A percentile compares a stretch with the other conserved stretches of the same genome.
These are phyloP conservation scores for Eurotiales sp. DNA, from an alignment of 2,329 filamentous ascomycete species.

Conservation along the genomic window DNA sequence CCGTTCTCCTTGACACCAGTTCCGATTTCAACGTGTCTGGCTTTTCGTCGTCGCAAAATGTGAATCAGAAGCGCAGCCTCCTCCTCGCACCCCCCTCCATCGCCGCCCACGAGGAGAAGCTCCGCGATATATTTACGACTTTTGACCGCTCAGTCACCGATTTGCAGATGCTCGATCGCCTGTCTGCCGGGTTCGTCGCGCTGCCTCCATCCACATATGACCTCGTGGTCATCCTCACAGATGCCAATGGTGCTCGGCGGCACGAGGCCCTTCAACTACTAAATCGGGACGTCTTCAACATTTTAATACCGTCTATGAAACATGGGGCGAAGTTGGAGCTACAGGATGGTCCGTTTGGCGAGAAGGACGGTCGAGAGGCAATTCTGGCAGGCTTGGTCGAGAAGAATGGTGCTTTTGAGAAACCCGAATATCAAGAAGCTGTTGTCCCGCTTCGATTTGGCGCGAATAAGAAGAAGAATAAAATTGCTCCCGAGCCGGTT, in stretches of 20 bases:
- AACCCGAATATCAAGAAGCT: slow-evolving; percentile 60
- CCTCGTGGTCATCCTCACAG: slow-evolving; percentile 76
- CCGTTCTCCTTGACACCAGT: slow-evolving; percentile 54
- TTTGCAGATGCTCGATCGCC: slow-evolving; percentile 95
- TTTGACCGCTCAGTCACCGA: slow-evolving; percentile 77
- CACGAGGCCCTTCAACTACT: slow-evolving; percentile 9
- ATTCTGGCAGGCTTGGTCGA: slow-evolving; percentile 76
- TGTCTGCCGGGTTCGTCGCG: slow-evolving; percentile 74
- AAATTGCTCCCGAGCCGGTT: slow-evolving; percentile 13
- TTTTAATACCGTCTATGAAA: slow-evolving; percentile 13
- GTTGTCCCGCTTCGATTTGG: slow-evolving; percentile 62
- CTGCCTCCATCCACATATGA: slow-evolving; percentile 78
- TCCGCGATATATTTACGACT: slow-evolving; percentile 66
- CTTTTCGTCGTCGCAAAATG: slow-evolving; percentile 26
- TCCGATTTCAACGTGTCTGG: slow-evolving; percentile 50
- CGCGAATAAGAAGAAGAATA: slow-evolving; percentile 49
- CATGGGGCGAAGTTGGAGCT: slow-evolving; percentile 33
- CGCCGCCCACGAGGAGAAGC: slow-evolving; percentile 74
- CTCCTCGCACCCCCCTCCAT: slow-evolving; percentile 88
- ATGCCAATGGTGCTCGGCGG: slow-evolving; percentile 32
- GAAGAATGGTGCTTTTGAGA: slow-evolving; percentile 62
- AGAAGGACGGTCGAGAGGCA: slow-evolving; percentile 57
- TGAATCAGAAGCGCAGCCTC: slow-evolving; percentile 56
- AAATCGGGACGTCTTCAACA: slow-evolving; percentile 10
- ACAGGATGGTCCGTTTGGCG: slow-evolving; percentile 62